phyloP scores from a whole-genome alignment of 148 eudicot species.

The Spergularia bocconei region DNA sequence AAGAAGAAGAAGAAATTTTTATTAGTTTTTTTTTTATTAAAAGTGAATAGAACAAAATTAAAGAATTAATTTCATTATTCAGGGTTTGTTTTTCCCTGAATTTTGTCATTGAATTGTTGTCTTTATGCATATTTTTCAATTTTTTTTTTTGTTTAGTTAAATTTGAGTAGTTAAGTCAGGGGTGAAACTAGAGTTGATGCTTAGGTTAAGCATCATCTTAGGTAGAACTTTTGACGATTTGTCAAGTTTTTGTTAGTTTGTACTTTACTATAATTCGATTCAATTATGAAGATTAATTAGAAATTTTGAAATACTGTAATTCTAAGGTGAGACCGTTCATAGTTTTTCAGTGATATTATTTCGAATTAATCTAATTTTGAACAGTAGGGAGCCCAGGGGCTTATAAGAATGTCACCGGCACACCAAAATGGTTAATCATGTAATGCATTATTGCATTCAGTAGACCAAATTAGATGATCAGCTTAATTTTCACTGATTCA shows the following conservation, averaged over 20 bases:
- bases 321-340: too few relatives aligned
- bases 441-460: too few relatives aligned
- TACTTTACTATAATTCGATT: slow-evolving; percentile 9
- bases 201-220: neutral
- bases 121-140: neutral
- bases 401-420: neutral
- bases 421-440: too few relatives aligned
- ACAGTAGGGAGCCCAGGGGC: neutral
- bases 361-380: neutral
- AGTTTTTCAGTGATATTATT: neutral
- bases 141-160: neutral
- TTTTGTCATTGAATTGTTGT: slow-evolving; percentile 12
- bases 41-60: slow-evolving; percentile 9
- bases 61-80: slow-evolving; percentile 6
- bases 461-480: too few relatives aligned
- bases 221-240: slow-evolving; percentile 21
- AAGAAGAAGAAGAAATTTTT: slow-evolving; percentile 3
- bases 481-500: too few relatives aligned
- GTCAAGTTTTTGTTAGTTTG: slow-evolving; percentile 21
- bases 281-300: slow-evolving; percentile 12
- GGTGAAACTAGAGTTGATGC: slow-evolving; percentile 6
- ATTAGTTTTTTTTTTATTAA: neutral
- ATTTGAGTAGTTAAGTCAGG: slow-evolving; percentile 19
- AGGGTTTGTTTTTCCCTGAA: slow-evolving; percentile 4
- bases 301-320: slow-evolving; percentile 30